phyloP scores from a whole-genome alignment of 2,329 filamentous ascomycete genomes.

The Coleophoma crateriformis region DNA sequence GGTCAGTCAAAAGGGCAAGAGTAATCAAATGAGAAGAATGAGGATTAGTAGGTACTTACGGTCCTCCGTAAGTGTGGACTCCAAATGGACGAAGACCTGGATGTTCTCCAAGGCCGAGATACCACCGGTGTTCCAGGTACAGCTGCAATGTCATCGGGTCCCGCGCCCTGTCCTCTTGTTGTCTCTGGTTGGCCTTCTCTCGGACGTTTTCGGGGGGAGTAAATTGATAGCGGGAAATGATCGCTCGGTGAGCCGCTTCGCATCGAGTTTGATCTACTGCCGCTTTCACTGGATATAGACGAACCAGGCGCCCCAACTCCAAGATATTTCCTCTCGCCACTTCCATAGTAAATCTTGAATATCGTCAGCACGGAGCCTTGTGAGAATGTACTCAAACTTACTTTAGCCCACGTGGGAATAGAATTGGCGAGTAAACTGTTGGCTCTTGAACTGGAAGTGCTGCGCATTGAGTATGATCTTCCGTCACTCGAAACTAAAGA shows the following conservation, averaged over 20 bases:
- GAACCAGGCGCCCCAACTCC: constrained; percentile 20
- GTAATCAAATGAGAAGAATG: too few species aligned
- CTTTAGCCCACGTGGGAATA: constrained; percentile 39
- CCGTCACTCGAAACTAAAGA: constrained; percentile 42
- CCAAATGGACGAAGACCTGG: constrained; percentile 47
- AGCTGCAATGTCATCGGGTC: constrained; percentile 38
- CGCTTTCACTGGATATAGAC: constrained; percentile 20
- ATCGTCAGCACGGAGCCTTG: neutral
- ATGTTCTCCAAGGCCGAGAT: constrained; percentile 8
- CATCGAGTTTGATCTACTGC: constrained; percentile 41
- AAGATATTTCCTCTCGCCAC: constrained; percentile 52
- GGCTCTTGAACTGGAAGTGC: constrained; percentile 33
- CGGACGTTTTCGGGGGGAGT: constrained; percentile 37
- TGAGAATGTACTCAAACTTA: neutral
- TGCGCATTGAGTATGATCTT: constrained; percentile 26
- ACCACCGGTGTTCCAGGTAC: constrained; percentile 16
- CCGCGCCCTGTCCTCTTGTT: constrained; percentile 18
- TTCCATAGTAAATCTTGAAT: constrained; percentile 60
- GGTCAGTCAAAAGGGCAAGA: too few species aligned
- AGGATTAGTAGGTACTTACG: too few species aligned
- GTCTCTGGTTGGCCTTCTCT: constrained; percentile 1
- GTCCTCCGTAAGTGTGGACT: constrained; percentile 59
- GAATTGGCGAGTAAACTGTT: constrained; percentile 34
- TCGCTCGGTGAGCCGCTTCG: constrained; percentile 46
- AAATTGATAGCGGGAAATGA: constrained; percentile 38